Evolutionary conservation across 2,329 filamentous ascomycete genomes (phyloP), one percentile per base, ranked within the genome.

Genomic region (Fusarium siculi): DNA sequence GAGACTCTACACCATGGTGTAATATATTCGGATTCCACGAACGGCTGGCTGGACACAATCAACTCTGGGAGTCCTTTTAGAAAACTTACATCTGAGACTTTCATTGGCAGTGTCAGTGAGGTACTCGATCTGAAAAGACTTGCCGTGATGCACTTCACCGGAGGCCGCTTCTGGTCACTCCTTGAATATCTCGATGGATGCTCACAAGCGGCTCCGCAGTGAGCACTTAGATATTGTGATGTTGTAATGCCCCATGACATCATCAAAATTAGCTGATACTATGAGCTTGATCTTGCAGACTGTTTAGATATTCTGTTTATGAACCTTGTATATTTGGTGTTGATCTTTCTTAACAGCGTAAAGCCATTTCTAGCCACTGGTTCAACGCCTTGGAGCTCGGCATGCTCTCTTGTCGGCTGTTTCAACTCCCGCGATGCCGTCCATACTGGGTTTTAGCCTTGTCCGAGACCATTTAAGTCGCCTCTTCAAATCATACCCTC

Each of bases 241-340:
- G 80, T 75, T 14, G 59, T 73, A n/a, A 75, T 71, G 72, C 44
- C 71, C 11, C 80, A 82, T 72, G 88, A 88, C n/a, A 90, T 88
- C 6, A 88, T 90, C 70, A 88, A 85, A 0, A 14, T 80, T 90
- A 8, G 88, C 89, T 72, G 88, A 89, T 76, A 88, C 87, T 2
- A 79, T 74, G 46, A 49, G 39, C 15, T 32, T 49, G 28, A 30
- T 32, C 28, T 42, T 28, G 12, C 28, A 49, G 21, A 30, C n/a
- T 49, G 4, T 10, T 46, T 9, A 7, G 7, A 18, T 16, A 28
- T 16, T 18, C 14, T 53, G 32, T 42, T 63, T 14, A 59, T 25
- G 25, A 30, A 18, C 10, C 7, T 16, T 21, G 67, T 56, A 50
- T 56, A 4, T 74, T 74, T 39, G 72, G 72, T 7, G 59, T 73